A percentile compares a stretch with the other conserved stretches of the same genome.
Evolutionary conservation across 2,329 filamentous ascomycete genomes (phyloP).

Genomic region (Zelopaecilomyces penicillatus): DNA sequence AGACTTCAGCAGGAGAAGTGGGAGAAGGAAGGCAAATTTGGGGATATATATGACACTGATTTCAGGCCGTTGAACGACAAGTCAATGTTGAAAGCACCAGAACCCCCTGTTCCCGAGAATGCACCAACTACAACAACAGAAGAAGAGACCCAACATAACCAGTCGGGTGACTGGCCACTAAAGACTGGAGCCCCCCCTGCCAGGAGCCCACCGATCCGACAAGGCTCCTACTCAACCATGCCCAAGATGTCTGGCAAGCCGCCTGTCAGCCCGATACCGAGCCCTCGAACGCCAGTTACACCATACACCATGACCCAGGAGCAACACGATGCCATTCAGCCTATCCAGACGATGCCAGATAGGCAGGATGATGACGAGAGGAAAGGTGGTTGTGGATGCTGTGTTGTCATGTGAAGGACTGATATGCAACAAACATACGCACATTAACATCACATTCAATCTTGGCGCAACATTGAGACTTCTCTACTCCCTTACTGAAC

Average conservation of each 20-base stretch:
- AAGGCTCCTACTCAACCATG: constrained; percentile 53
- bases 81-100: constrained; percentile 28
- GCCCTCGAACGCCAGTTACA: constrained; percentile 34
- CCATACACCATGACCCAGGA: constrained; percentile 25
- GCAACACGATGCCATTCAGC: constrained; percentile 12
- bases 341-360: constrained; percentile 8
- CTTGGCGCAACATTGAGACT: neutral
- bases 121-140: neutral
- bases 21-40: constrained; percentile 84
- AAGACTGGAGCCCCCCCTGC: constrained; percentile 28
- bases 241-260: constrained; percentile 42
- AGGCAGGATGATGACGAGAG: constrained; percentile 27
- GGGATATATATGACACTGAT: constrained; percentile 76
- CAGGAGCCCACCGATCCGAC: constrained; percentile 38
- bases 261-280: constrained; percentile 28
- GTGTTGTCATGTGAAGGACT: constrained; percentile 38
- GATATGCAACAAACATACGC: neutral
- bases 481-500: neutral
- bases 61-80: constrained; percentile 76
- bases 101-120: neutral
- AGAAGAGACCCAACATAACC: constrained; percentile 22
- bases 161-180: constrained; percentile 51
- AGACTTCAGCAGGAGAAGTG: constrained; percentile 89
- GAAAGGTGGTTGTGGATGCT: constrained; percentile 41
- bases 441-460: neutral